Conservation (phyloP, 768 basidiomycete genomes). For the Termitomyces sp. region DNA sequence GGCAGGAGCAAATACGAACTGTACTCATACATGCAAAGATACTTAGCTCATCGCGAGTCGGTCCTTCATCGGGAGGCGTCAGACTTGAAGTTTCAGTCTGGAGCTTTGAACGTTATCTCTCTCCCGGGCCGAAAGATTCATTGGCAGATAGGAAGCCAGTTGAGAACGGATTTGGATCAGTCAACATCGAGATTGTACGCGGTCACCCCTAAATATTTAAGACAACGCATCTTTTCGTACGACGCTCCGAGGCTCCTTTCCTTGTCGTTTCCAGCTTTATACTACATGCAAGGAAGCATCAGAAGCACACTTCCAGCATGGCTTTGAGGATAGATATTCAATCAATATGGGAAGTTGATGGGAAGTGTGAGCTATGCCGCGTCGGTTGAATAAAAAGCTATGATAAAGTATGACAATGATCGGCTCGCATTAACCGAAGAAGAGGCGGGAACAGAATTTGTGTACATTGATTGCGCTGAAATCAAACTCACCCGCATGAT, state of each 20-base stretch:
- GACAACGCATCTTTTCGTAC: not conserved
- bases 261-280: conserved; percentile 10
- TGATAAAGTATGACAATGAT: not conserved
- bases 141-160: conserved; percentile 1
- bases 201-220: not conserved
- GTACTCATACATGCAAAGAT: not conserved
- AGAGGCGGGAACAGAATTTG: conserved; percentile 10
- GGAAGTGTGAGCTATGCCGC: not conserved
- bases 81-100: not conserved
- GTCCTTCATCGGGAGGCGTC: conserved; percentile 1
- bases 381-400: not conserved
- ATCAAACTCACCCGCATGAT: conserved; percentile 4
- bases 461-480: not conserved
- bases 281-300: not conserved
- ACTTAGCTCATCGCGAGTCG: not conserved
- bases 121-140: too few relatives aligned
- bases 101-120: not conserved
- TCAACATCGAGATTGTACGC: not conserved
- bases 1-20: too few relatives aligned
- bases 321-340: conserved; percentile 1
- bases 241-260: conserved; percentile 8
- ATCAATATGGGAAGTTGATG: too few relatives aligned
- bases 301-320: conserved; percentile 6
- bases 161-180: conserved; percentile 10
- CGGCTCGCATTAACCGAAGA: not conserved